Evolutionary conservation across 768 basidiomycete species (phyloP), one percentile per base, ranked within the genome.

Genomic region (Pilatotrama ljubarskyi): DNA sequence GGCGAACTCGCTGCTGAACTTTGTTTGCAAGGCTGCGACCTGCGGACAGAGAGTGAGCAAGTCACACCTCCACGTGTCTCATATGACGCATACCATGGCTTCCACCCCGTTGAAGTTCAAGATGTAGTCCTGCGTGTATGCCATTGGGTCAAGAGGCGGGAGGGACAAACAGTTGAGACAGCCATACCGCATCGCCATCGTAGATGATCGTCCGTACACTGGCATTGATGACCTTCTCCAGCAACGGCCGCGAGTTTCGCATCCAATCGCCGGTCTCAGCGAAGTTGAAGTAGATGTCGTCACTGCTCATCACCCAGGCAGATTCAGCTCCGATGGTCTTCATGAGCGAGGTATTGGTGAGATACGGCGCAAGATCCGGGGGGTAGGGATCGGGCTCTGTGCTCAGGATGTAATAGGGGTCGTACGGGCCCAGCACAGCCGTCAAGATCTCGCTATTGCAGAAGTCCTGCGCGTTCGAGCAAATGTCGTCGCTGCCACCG

Each of bases 181-280:
- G 14, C 69, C 79, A 56, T 62, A 82, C 82, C 26, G 81, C 84
- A 66, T 85, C 84, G 20, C 84, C 84, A 56, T 80, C 81, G 62
- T 77, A 85, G 29, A 85, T 69, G 40, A 83, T 65, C 5, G 81
- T 82, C 50, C 80, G 64, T 37, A 82, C 82, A 8, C 84, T 84
- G 49, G 83, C 76, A 58, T 85, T 76, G 64, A 87, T 84, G n/a
- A 86, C 83, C 9, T 69, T 76, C 69, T 86, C 84, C 20, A 87
- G 72, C 55, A 80, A 61, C 0, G 80, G 81, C 17, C 77, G 61
- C 14, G 73, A 74, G 63, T 72, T 77, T 37, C 71, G 65, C 83
- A 86, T 86, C 84, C 83, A 86, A 63, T 87, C 85, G 17, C 81
- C 82, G 3, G 78, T 80, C 6, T 53, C 53, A 0, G 79, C 76